Evolutionary conservation across 108 stramenopile genomes (phyloP), one percentile per base, ranked within the genome.

Genomic region (Nitzschia putrida): DNA sequence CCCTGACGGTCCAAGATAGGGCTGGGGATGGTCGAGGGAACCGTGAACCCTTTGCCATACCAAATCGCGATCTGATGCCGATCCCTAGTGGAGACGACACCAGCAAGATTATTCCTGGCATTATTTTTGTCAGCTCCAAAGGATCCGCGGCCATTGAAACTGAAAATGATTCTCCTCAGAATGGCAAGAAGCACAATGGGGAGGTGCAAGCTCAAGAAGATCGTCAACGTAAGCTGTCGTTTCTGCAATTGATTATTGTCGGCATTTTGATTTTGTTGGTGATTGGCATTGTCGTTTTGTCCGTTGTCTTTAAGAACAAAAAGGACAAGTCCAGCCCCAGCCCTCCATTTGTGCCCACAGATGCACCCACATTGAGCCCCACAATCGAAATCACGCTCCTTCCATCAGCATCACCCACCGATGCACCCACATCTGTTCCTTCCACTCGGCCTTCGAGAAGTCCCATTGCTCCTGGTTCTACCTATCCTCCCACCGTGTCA

Each of bases 111-210:
- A 60, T 66, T 51, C 73, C 73, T 16, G 66, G 66, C 21, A 52
- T 57, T 29, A 67, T 68, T 18, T 67, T 68, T 58, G 59, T 66
- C 10, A 74, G 66, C 0, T 43, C 45, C 29, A 66, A 55, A n/a
- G 55, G 57, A 26, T 53, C 58, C 5, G 63, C 73, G 16, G 21
- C 37, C 12, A 43, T 53, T 23, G 23, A 66, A 25, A 66, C 72
- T 7, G 45, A 49, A 38, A 18, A 63, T 13, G 18, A 49, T 34
- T 7, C 50, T 24, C 23, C 18, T 13, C 34, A 37, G 6, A 53
- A 45, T 21, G 29, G 23, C 10, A 71, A 50, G 38, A 24, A 53
- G 9, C 39, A 39, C 0, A 0, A 0, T 4, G 22, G 47, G 2
- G 47, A 64, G 1, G 2, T 34, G 1, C 29, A 53, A 11, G 1